Evolutionary conservation across 1,284 basidiomycete genomes (phyloP).

Genomic region (Afroboletus lepidellus): DNA sequence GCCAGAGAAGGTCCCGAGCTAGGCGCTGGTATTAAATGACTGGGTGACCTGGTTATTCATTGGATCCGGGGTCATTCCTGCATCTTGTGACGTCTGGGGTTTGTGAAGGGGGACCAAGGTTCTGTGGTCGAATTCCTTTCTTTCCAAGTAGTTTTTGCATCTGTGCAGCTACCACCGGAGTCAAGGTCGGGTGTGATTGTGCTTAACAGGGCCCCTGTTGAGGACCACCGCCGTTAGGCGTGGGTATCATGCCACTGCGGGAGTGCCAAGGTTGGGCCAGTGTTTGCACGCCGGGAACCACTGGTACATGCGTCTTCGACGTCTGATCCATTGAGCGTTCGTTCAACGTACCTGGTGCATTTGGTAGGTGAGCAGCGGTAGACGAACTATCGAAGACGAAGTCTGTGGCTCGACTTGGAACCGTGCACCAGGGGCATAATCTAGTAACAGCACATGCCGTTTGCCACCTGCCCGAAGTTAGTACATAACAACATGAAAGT

Average conservation of each 20-base stretch:
- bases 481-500: too few relatives aligned
- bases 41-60: slow-evolving; percentile 10
- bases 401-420: too few relatives aligned
- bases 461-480: too few relatives aligned
- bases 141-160: slow-evolving; percentile 55
- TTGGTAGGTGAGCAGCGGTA: slow-evolving; percentile 9
- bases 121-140: slow-evolving; percentile 17
- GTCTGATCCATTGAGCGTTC: slow-evolving; percentile 7
- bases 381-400: too few relatives aligned
- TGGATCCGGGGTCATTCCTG: background rate
- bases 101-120: slow-evolving; percentile 11
- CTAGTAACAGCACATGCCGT: too few relatives aligned
- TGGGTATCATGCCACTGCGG: slow-evolving; percentile 20
- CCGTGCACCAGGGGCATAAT: too few relatives aligned
- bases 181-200: slow-evolving; percentile 4
- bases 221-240: background rate
- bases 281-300: slow-evolving; percentile 19
- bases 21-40: slow-evolving; percentile 23
- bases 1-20: slow-evolving; percentile 56
- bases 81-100: slow-evolving; percentile 15
- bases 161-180: slow-evolving; percentile 40
- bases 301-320: slow-evolving; percentile 24
- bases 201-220: slow-evolving; percentile 13
- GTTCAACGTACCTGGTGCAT: slow-evolving; percentile 1
- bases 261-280: slow-evolving; percentile 31